These are phyloP conservation scores for Fraxinus albicans DNA, from an alignment of 305 asterid genomes.

Conservation along the genomic window DNA sequence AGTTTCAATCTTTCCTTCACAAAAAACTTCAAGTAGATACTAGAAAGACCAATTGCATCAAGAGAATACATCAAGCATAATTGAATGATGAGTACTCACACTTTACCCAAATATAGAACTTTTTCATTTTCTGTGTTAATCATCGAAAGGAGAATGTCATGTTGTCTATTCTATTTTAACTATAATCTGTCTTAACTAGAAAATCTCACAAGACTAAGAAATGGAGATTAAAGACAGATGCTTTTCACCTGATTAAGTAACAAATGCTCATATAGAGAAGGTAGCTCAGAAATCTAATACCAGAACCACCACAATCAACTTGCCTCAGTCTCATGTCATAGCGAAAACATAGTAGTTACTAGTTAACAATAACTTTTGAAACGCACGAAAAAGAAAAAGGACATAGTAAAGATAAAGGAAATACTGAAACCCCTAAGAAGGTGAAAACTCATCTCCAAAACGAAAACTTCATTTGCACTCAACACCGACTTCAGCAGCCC, in stretches of 20 bases:
- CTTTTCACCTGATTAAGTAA: not conserved
- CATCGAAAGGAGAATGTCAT: not conserved
- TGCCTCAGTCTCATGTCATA: not conserved
- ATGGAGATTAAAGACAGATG: not conserved
- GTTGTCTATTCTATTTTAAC: not conserved
- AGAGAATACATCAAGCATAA: not conserved
- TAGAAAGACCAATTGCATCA: not conserved
- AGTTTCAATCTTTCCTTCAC: not conserved
- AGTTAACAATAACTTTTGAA: constrained; percentile 7
- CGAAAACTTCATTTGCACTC: constrained; percentile 45
- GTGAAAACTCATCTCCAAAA: constrained; percentile 12
- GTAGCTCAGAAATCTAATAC: not conserved
- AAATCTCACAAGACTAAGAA: not conserved
- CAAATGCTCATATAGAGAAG: not conserved
- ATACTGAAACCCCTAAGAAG: constrained; percentile 1
- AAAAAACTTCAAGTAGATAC: not conserved
- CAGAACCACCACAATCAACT: not conserved
- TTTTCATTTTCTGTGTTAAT: not conserved
- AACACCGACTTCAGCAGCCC: constrained; percentile 65
- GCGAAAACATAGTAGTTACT: not conserved
- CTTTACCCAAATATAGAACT: not conserved
- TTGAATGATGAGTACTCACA: not conserved
- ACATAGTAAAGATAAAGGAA: not conserved
- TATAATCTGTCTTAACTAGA: not conserved
- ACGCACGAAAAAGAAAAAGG: not conserved